These are phyloP conservation scores for Fusarium globosum DNA, from an alignment of 2,329 filamentous ascomycete species.

Conservation along the genomic window DNA sequence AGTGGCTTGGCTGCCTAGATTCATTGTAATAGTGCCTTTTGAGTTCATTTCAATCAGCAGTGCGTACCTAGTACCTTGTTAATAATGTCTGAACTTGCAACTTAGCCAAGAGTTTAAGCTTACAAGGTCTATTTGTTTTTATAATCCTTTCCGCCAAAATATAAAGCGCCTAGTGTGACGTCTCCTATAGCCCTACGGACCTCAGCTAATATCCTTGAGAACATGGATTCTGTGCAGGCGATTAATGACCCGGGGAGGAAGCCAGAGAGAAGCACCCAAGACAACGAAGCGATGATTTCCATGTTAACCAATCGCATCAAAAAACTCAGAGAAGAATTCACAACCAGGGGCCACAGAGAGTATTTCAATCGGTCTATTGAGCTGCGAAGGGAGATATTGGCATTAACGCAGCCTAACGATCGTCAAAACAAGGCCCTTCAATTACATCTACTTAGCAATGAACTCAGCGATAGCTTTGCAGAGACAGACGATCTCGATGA, in stretches of 20 bases:
- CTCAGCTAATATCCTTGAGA: neutral
- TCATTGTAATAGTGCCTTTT: no score
- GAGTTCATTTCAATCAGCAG: no score
- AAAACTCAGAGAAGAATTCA: neutral
- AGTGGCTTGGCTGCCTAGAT: neutral
- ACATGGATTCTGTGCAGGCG: neutral
- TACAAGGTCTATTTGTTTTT: neutral
- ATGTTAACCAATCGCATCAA: neutral
- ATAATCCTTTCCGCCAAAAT: neutral
- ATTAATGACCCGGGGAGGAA: accelerated
- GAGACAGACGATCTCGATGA: neutral
- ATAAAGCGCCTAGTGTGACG: accelerated
- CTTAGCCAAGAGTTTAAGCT: neutral
- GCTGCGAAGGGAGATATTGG: neutral
- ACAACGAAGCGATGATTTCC: neutral
- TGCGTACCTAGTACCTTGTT: accelerated
- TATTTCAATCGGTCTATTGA: neutral
- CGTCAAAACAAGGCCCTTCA: neutral
- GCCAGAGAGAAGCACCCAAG: accelerated
- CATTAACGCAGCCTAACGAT: accelerated
- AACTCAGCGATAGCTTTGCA: neutral
- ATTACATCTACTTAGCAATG: neutral
- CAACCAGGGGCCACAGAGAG: neutral
- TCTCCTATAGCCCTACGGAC: accelerated
- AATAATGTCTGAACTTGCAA: neutral